phyloP scores from a whole-genome alignment of 805 yeast species.

The Grigorovia jiainica region DNA sequence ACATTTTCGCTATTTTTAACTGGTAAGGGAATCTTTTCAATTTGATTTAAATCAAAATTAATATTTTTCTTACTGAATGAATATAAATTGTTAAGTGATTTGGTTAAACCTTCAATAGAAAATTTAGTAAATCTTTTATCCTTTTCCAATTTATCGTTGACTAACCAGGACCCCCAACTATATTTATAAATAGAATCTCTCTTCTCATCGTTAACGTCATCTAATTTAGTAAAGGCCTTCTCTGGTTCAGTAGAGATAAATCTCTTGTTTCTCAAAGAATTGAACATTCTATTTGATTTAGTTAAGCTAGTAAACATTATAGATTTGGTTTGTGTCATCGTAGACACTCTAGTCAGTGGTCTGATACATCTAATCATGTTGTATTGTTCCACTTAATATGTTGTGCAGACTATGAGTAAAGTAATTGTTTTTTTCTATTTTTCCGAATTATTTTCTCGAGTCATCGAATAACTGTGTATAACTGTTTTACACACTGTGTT shows the following conservation, averaged over 20 bases:
- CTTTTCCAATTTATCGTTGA: conserved; percentile 66
- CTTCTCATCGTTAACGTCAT: conserved; percentile 56
- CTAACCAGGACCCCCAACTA: conserved; percentile 93
- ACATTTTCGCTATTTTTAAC: conserved; percentile 34
- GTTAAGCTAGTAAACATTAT: background rate
- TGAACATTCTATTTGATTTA: background rate
- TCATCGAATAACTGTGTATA: too few species aligned
- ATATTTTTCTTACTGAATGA: conserved; percentile 30
- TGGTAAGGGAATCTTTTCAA: conserved; percentile 26
- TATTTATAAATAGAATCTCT: conserved; percentile 72
- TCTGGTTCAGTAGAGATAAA: conserved; percentile 25
- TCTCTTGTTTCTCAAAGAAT: conserved; percentile 11
- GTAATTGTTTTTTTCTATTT: too few species aligned
- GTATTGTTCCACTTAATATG: too few species aligned
- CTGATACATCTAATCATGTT: too few species aligned
- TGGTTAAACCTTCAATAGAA: conserved; percentile 66
- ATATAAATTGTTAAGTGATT: conserved; percentile 38
- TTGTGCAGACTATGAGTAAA: too few species aligned
- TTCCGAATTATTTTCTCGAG: too few species aligned
- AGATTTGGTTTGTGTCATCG: background rate
- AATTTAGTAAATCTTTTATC: conserved; percentile 70
- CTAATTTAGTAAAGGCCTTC: conserved; percentile 41
- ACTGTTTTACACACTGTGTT: too few species aligned
- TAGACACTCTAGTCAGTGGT: background rate
- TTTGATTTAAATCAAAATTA: conserved; percentile 12